Conservation (phyloP, 2,329 filamentous ascomycete genomes). For the Fusarium tupiense region DNA sequence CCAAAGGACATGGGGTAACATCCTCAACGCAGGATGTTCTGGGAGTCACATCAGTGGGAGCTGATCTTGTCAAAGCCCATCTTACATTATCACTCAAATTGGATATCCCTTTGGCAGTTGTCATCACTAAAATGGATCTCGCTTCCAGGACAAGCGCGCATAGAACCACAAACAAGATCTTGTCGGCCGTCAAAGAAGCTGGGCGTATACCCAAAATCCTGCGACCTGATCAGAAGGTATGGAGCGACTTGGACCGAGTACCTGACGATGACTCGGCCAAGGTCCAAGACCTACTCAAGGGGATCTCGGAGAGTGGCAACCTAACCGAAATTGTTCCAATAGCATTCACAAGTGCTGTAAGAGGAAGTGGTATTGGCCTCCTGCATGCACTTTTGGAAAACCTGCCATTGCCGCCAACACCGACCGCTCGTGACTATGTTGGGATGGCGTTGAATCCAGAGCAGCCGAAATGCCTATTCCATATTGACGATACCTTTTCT, state of each 20-base stretch:
- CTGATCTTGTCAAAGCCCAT: slow-evolving; percentile 81
- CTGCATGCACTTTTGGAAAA: slow-evolving; percentile 83
- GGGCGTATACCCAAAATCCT: slow-evolving; percentile 80
- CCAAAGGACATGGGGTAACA: slow-evolving; percentile 51
- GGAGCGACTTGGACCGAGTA: slow-evolving; percentile 65
- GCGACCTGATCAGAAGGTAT: slow-evolving; percentile 60
- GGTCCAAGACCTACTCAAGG: slow-evolving; percentile 64
- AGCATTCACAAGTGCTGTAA: slow-evolving; percentile 85
- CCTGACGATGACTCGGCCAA: slow-evolving; percentile 65
- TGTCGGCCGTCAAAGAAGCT: slow-evolving; percentile 80
- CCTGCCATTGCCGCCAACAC: slow-evolving; percentile 73
- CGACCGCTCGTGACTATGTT: slow-evolving; percentile 64
- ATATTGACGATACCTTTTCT: slow-evolving; percentile 90
- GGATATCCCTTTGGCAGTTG: slow-evolving; percentile 78
- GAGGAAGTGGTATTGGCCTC: slow-evolving; percentile 81
- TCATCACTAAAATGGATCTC: slow-evolving; percentile 91
- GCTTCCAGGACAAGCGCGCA: slow-evolving; percentile 78
- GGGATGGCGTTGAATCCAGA: slow-evolving; percentile 66
- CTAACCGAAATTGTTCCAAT: slow-evolving; percentile 76
- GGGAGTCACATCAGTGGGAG: slow-evolving; percentile 62
- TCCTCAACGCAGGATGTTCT: slow-evolving; percentile 62
- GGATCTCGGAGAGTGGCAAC: slow-evolving; percentile 56
- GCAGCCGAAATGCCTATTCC: slow-evolving; percentile 75
- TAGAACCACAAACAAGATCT: slow-evolving; percentile 74
- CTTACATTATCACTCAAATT: slow-evolving; percentile 86